These are phyloP conservation scores for Aschersonia sp. DNA, from an alignment of 2,329 filamentous ascomycete species.

Conservation along the genomic window DNA sequence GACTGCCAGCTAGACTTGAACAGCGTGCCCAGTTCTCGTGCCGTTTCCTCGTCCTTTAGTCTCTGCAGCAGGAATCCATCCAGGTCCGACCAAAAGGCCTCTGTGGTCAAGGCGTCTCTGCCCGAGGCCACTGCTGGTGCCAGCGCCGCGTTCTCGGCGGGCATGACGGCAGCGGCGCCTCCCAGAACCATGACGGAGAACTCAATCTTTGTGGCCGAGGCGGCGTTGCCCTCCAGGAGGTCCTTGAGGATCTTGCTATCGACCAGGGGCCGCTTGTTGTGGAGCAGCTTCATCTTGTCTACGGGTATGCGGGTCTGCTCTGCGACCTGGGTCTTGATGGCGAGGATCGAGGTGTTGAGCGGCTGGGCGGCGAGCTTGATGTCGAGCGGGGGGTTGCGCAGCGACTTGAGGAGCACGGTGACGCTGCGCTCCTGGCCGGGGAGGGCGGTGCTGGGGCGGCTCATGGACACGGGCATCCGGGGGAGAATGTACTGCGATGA, in stretches of 20 bases:
- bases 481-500: slow-evolving; percentile 52
- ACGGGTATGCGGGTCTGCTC: slow-evolving; percentile 45
- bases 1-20: slow-evolving; percentile 62
- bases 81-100: slow-evolving; percentile 78
- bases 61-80: slow-evolving; percentile 67
- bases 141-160: slow-evolving; percentile 20
- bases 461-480: slow-evolving; percentile 45
- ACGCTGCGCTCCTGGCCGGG: slow-evolving; percentile 39
- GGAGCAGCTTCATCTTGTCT: slow-evolving; percentile 75
- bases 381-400: slow-evolving; percentile 59
- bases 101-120: slow-evolving; percentile 48
- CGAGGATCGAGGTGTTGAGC: slow-evolving; percentile 58
- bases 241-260: slow-evolving; percentile 70
- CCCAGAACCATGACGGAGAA: slow-evolving; percentile 82
- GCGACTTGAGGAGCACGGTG: slow-evolving; percentile 55
- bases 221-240: slow-evolving; percentile 38
- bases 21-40: slow-evolving; percentile 45
- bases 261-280: slow-evolving; percentile 71
- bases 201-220: slow-evolving; percentile 36
- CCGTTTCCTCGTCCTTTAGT: slow-evolving; percentile 54
- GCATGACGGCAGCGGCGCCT: slow-evolving; percentile 36
- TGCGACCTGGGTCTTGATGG: slow-evolving; percentile 60
- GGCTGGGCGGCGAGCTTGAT: slow-evolving; percentile 49
- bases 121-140: slow-evolving; percentile 20
- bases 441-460: slow-evolving; percentile 29